phyloP scores from a whole-genome alignment of 306 rosid species.

The Mucuna pruriens region DNA sequence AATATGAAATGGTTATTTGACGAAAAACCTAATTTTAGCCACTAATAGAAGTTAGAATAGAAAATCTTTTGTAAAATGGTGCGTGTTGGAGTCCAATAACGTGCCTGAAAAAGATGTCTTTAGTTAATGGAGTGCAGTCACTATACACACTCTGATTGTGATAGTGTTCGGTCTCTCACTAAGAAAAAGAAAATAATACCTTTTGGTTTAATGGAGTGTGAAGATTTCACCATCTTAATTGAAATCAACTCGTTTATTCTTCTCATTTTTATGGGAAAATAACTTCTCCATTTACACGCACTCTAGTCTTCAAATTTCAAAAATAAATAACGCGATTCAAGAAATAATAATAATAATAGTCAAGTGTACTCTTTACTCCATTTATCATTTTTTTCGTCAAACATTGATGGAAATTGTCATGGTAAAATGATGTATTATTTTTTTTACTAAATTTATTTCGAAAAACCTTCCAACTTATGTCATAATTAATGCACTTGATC shows the following conservation, averaged over 20 bases:
- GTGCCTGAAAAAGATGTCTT: background rate
- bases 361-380: background rate
- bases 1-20: background rate
- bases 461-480: background rate
- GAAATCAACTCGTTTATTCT: background rate
- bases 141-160: background rate
- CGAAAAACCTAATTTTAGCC: constrained; percentile 23
- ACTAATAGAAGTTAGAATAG: background rate
- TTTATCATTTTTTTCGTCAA: background rate
- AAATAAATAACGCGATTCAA: background rate
- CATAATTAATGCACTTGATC: background rate
- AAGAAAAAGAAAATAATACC: background rate
- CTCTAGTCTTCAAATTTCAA: background rate
- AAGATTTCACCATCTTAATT: background rate
- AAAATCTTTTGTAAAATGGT: constrained; percentile 6
- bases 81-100: constrained; percentile 17
- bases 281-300: background rate
- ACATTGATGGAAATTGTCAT: background rate
- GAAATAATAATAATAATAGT: background rate
- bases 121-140: constrained; percentile 4
- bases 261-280: background rate
- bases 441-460: background rate
- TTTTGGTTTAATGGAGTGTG: background rate
- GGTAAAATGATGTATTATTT: background rate
- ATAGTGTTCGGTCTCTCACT: background rate